Percentiles rank a stretch among this genome's conserved stretches.
These are phyloP conservation scores for Tarenaya hassleriana DNA, from an alignment of 345 rosid species.

Conservation along the genomic window DNA sequence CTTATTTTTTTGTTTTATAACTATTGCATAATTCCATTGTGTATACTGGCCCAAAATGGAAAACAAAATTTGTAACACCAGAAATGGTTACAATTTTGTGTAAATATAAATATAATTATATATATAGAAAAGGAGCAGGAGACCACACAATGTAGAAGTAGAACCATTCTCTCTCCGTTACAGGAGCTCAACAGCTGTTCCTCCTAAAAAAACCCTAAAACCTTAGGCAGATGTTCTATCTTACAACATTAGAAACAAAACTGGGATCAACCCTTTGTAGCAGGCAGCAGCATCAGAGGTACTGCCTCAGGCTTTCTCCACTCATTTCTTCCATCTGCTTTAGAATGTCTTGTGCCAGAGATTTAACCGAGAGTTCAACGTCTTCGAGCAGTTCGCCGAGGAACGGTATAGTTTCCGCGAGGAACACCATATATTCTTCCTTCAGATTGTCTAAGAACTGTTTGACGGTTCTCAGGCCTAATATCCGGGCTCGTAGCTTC, in stretches of 20 bases:
- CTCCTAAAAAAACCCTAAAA: not conserved
- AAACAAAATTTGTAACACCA: no score
- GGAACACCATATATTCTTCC: constrained; percentile 75
- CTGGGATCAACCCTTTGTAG: not conserved
- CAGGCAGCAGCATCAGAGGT: constrained; percentile 37
- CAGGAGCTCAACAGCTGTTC: not conserved
- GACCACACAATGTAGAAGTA: not conserved
- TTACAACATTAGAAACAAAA: constrained; percentile 14
- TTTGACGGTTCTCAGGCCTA: constrained; percentile 72
- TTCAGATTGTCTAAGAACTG: constrained; percentile 67
- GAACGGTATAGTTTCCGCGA: constrained; percentile 85
- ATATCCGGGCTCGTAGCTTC: constrained; percentile 57
- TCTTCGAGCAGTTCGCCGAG: constrained; percentile 88
- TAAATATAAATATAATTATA: no score
- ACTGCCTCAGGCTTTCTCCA: constrained; percentile 67
- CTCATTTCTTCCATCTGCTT: constrained; percentile 86
- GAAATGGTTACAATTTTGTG: no score
- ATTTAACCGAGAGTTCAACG: constrained; percentile 66
- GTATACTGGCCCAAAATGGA: no score
- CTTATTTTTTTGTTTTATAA: no score
- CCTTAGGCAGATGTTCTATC: not conserved
- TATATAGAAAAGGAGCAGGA: no score
- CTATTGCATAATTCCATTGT: no score
- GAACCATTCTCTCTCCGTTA: not conserved
- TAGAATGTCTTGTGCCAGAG: constrained; percentile 73